Percentiles rank a stretch among this genome's conserved stretches.
phyloP scores from a whole-genome alignment of 2,329 filamentous ascomycete species.

The Trichoderma simmonsii region DNA sequence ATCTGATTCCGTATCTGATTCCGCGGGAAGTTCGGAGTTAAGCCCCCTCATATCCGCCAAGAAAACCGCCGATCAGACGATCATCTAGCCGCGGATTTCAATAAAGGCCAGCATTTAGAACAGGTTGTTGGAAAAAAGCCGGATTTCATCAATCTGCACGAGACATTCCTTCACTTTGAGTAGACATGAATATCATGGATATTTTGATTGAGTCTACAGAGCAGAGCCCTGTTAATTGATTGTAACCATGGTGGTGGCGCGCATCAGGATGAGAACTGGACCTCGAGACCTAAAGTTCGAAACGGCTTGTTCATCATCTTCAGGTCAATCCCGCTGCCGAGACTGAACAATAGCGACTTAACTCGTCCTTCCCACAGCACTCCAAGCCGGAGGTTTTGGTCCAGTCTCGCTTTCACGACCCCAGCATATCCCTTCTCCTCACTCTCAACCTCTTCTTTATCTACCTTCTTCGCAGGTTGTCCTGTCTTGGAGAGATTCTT shows the following conservation, averaged over 20 bases:
- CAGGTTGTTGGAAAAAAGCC: not conserved
- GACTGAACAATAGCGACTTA: constrained; percentile 88
- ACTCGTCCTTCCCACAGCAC: constrained; percentile 89
- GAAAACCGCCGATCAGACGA: not conserved
- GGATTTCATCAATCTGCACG: not conserved
- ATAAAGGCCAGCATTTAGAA: not conserved
- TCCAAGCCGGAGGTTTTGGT: constrained; percentile 83
- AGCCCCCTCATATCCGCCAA: not conserved
- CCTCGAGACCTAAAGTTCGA: constrained; percentile 70
- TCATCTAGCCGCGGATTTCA: not conserved
- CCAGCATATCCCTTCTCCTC: constrained; percentile 70
- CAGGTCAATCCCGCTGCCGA: constrained; percentile 82
- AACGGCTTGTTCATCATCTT: constrained; percentile 73
- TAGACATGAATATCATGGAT: not conserved
- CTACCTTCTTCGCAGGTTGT: constrained; percentile 23
- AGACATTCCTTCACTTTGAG: not conserved
- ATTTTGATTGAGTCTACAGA: not conserved
- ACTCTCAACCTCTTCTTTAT: not conserved
- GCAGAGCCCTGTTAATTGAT: not conserved
- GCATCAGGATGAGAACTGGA: constrained; percentile 75
- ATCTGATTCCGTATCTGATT: not conserved
- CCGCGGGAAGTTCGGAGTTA: constrained; percentile 6
- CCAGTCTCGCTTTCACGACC: constrained; percentile 84
- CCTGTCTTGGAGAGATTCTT: constrained; percentile 33
- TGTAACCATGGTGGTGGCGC: not conserved